Evolutionary conservation across 179 eudicot species (phyloP).

Genomic region (Heliamphora pulchella): DNA sequence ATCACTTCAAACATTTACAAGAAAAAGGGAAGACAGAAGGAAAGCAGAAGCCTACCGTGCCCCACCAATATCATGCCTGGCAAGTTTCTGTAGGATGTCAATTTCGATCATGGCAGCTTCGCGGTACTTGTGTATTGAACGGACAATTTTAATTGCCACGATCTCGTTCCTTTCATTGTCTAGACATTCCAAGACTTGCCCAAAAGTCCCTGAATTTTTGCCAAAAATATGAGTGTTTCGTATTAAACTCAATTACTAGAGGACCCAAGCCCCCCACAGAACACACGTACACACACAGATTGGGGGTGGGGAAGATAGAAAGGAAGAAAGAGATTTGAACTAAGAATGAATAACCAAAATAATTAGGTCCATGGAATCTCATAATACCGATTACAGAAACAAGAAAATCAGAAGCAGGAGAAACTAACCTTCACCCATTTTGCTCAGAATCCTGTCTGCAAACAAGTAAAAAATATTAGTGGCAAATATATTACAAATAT

Average conservation of each 20-base stretch:
- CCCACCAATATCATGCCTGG: conserved; percentile 53
- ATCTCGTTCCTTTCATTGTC: conserved; percentile 55
- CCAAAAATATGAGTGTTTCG: too few relatives aligned
- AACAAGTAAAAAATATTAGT: neutral
- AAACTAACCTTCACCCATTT: conserved; percentile 71
- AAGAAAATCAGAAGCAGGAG: conserved; percentile 6
- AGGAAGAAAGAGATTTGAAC: neutral
- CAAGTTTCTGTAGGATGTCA: conserved; percentile 51
- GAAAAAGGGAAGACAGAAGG: conserved; percentile 2
- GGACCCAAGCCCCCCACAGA: neutral
- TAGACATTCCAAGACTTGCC: conserved; percentile 60
- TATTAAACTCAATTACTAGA: neutral
- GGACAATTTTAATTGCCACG: conserved; percentile 70
- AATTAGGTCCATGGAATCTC: neutral
- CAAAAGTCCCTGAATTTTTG: conserved; percentile 51
- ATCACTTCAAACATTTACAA: conserved; percentile 21
- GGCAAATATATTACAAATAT: neutral
- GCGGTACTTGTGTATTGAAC: conserved; percentile 54
- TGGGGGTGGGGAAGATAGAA: neutral
- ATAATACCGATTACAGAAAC: neutral
- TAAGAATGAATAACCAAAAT: neutral
- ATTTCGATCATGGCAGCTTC: conserved; percentile 78
- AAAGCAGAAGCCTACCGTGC: conserved; percentile 36
- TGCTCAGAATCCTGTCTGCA: conserved; percentile 59
- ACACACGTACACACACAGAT: neutral